Percentiles rank a stretch among this genome's conserved stretches.
Conservation (phyloP, 345 rosid genomes). For the Boechera divaricarpa region DNA sequence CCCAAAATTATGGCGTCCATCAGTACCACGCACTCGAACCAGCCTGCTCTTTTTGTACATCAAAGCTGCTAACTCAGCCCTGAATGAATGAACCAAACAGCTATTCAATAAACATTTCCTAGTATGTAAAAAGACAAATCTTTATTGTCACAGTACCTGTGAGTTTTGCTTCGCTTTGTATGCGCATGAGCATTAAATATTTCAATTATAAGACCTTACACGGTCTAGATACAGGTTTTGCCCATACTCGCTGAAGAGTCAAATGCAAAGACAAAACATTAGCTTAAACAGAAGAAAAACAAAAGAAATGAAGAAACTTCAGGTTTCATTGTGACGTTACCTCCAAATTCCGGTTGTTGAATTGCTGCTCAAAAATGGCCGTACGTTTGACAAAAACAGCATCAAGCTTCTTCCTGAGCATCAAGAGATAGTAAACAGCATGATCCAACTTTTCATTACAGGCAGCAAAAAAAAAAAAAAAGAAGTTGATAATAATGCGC, state of each 20-base stretch:
- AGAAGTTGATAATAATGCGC: slow-evolving; percentile 8
- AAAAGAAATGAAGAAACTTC: neutral
- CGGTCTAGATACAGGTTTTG: slow-evolving; percentile 86
- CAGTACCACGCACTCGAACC: slow-evolving; percentile 81
- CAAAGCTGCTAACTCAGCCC: slow-evolving; percentile 94
- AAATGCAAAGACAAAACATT: slow-evolving; percentile 19
- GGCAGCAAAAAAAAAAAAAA: neutral
- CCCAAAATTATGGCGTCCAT: slow-evolving; percentile 80
- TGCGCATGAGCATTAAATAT: slow-evolving; percentile 98
- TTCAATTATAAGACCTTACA: slow-evolving; percentile 88
- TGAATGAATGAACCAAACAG: slow-evolving; percentile 26
- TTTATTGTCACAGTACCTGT: slow-evolving; percentile 60
- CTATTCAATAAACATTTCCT: neutral
- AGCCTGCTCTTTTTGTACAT: slow-evolving; percentile 90
- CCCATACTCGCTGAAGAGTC: slow-evolving; percentile 66
- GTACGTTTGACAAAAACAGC: slow-evolving; percentile 90
- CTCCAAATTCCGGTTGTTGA: slow-evolving; percentile 93
- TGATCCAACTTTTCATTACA: slow-evolving; percentile 16
- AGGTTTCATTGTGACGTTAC: slow-evolving; percentile 39
- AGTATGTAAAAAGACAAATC: neutral
- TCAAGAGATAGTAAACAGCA: slow-evolving; percentile 33
- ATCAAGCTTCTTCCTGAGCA: slow-evolving; percentile 75
- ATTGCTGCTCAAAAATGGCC: no score
- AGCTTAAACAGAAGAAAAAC: slow-evolving; percentile 3
- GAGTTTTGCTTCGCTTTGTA: slow-evolving; percentile 89